A percentile compares a stretch with the other conserved stretches of the same genome.
These are phyloP conservation scores for Irpex sp. DNA, from an alignment of 1,284 basidiomycete species.

Conservation along the genomic window DNA sequence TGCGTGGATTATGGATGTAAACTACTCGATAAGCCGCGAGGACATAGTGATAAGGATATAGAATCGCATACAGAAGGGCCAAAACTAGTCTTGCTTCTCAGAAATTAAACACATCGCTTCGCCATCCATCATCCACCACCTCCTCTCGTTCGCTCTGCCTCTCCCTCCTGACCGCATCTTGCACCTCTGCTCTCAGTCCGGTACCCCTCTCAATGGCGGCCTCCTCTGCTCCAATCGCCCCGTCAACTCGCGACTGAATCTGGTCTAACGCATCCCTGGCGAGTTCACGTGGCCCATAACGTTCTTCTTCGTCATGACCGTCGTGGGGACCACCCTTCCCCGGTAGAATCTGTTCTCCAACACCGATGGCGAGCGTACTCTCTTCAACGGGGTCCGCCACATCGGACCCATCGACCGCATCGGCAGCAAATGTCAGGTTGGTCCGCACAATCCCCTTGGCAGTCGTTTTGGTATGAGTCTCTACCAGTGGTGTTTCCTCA, in stretches of 20 bases:
- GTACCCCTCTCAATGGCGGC: background rate
- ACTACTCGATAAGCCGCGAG: no score
- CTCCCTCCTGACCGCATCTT: background rate
- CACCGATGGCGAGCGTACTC: constrained; percentile 36
- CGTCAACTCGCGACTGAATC: constrained; percentile 10
- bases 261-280: constrained; percentile 12
- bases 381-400: constrained; percentile 15
- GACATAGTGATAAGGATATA: no score
- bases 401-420: background rate
- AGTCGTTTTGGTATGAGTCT: constrained; percentile 25
- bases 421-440: constrained; percentile 19
- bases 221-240: constrained; percentile 1
- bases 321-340: constrained; percentile 35
- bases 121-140: constrained; percentile 1
- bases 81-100: background rate
- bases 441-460: constrained; percentile 35
- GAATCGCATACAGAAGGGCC: no score
- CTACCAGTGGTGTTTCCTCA: constrained; percentile 13
- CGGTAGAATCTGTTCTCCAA: constrained; percentile 41
- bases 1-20: no score
- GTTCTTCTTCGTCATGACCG: constrained; percentile 8
- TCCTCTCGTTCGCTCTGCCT: background rate
- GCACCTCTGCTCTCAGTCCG: background rate
- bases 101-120: constrained; percentile 4
- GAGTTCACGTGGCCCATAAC: constrained; percentile 4